These are phyloP conservation scores for Carex arenaria DNA, from an alignment of 202 grass and related monocot genomes.

Conservation along the genomic window DNA sequence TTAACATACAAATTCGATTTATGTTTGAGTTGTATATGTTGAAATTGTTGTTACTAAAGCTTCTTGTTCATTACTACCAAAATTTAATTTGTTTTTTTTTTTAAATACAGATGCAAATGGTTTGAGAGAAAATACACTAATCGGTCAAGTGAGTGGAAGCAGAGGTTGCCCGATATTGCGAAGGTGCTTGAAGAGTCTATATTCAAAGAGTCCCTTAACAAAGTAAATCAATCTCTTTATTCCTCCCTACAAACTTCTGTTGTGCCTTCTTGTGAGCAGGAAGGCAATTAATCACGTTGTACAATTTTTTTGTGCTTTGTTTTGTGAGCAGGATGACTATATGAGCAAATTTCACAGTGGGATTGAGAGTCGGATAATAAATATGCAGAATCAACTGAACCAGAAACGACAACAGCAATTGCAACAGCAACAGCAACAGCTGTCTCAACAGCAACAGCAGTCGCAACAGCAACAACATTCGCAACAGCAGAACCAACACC, in stretches of 20 bases:
- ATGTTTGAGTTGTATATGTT: conserved; percentile 8
- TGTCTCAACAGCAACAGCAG: conserved; percentile 22
- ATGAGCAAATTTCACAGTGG: conserved; percentile 43
- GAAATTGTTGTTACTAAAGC: background rate
- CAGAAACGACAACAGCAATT: conserved; percentile 33
- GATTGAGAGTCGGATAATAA: conserved; percentile 49
- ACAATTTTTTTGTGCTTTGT: conserved; percentile 22
- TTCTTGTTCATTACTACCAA: conserved; percentile 3
- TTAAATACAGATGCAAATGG: conserved; percentile 32
- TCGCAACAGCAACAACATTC: conserved; percentile 19
- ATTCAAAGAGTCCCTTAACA: conserved; percentile 50
- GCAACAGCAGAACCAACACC: conserved; percentile 45
- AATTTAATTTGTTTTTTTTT: background rate
- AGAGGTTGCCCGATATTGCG: conserved; percentile 43
- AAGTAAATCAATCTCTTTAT: conserved; percentile 32
- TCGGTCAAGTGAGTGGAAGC: conserved; percentile 39
- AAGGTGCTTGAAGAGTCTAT: conserved; percentile 54
- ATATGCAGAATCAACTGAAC: conserved; percentile 51
- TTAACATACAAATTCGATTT: conserved; percentile 4
- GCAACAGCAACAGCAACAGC: conserved; percentile 26
- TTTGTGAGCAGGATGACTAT: conserved; percentile 68
- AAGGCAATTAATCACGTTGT: conserved; percentile 8
- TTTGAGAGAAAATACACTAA: conserved; percentile 36
- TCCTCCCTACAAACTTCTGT: conserved; percentile 21
- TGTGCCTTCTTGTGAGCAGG: conserved; percentile 6